Conservation (phyloP, 176 grass and related monocot species). For the Aegilops bicornis region DNA sequence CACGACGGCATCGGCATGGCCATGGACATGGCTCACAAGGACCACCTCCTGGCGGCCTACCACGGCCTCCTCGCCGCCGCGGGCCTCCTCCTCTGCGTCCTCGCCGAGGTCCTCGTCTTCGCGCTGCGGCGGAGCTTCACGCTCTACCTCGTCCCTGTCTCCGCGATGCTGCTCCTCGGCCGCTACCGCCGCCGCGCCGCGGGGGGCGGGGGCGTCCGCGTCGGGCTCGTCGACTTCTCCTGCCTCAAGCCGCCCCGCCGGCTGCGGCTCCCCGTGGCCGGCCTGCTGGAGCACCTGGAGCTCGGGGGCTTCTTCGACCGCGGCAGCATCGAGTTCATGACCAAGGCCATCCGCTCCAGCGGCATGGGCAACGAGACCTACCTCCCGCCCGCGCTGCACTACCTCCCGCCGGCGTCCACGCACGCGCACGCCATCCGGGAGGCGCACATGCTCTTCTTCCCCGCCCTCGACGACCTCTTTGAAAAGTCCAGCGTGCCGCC, state of each 20-base stretch:
- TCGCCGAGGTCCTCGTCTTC: conserved; percentile 41
- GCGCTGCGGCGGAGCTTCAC: background rate
- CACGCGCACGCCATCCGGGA: conserved; percentile 47
- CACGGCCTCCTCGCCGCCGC: conserved; percentile 1
- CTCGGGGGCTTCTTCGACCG: conserved; percentile 70
- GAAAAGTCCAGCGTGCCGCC: conserved; percentile 39
- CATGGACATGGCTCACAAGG: conserved; percentile 59
- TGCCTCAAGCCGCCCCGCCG: conserved; percentile 56
- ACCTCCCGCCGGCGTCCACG: conserved; percentile 47
- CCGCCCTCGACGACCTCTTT: conserved; percentile 60
- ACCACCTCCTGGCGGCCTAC: conserved; percentile 46
- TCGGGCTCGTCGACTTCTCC: conserved; percentile 61
- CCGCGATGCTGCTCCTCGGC: conserved; percentile 33
- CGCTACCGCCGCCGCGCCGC: background rate
- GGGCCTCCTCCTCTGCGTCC: conserved; percentile 31
- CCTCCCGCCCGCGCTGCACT: conserved; percentile 56
- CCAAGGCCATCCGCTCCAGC: conserved; percentile 48
- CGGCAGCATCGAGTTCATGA: conserved; percentile 74
- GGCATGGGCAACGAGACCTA: conserved; percentile 89
- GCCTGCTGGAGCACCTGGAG: conserved; percentile 48
- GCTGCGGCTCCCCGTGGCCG: conserved; percentile 43
- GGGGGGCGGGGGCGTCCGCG: background rate
- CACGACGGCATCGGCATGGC: background rate
- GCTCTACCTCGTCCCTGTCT: conserved; percentile 42
- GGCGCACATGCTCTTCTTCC: conserved; percentile 50